Conservation (phyloP, 1,284 basidiomycete genomes). For the Cystobasidiaceae sp. region DNA sequence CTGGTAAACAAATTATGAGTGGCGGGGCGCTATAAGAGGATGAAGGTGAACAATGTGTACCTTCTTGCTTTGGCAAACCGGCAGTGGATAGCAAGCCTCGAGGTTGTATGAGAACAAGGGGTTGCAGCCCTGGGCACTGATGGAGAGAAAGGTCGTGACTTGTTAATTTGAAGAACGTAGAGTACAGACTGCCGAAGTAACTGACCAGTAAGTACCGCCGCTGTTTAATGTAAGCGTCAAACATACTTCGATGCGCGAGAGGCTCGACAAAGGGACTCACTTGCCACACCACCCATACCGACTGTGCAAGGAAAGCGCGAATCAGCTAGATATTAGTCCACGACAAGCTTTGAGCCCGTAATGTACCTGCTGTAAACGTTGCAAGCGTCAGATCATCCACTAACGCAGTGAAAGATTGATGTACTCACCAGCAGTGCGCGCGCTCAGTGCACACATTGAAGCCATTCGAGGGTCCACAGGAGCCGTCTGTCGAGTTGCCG, state of each 20-base stretch:
- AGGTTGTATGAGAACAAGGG: slow-evolving; percentile 11
- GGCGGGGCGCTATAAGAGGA: no score
- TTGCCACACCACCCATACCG: slow-evolving; percentile 16
- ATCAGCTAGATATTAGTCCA: background rate
- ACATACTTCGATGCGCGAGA: background rate
- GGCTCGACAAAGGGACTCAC: background rate
- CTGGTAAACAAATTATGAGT: no score
- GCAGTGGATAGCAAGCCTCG: slow-evolving; percentile 8
- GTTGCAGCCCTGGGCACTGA: slow-evolving; percentile 18
- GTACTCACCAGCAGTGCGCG: slow-evolving; percentile 10
- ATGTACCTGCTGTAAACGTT: background rate
- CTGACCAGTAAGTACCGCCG: slow-evolving; percentile 3
- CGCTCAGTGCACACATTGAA: background rate
- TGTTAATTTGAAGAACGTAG: no score
- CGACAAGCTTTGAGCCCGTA: no score
- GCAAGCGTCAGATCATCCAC: background rate
- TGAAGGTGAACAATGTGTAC: no score
- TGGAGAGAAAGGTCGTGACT: no score
- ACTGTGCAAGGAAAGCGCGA: no score
- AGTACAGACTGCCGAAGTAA: background rate
- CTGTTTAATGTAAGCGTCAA: background rate
- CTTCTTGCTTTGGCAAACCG: slow-evolving; percentile 12
- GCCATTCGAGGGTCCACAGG: background rate
- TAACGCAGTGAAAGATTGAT: no score
- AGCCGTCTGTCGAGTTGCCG: slow-evolving; percentile 13